Evolutionary conservation across 495 filamentous ascomycete species (phyloP).

Genomic region (Rostrohypoxylon terebratum): DNA sequence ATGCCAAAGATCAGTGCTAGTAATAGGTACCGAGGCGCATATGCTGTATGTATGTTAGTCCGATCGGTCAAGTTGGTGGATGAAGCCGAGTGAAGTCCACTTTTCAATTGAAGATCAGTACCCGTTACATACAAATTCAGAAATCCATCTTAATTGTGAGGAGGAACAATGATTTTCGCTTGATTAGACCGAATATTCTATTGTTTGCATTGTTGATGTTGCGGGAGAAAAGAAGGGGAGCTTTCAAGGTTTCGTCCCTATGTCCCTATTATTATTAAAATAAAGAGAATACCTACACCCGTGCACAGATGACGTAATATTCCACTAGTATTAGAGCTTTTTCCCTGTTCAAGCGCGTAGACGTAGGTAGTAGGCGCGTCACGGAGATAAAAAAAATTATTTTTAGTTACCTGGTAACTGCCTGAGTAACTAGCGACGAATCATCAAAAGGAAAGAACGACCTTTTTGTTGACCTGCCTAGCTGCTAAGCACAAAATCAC

Average conservation of each 20-base stretch:
- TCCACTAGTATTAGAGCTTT: background rate
- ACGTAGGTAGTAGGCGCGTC: conserved; percentile 3
- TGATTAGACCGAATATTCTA: background rate
- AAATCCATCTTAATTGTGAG: background rate
- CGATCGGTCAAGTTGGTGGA: background rate
- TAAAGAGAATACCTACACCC: background rate
- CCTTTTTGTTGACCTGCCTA: background rate
- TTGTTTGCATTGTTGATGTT: background rate
- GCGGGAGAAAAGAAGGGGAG: background rate
- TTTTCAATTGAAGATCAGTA: background rate
- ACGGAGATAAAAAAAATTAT: background rate
- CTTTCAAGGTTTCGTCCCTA: too few relatives aligned
- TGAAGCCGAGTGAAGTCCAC: background rate
- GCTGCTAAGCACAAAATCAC: background rate
- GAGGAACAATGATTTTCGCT: background rate
- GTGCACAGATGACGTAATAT: background rate
- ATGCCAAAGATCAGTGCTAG: too few relatives aligned
- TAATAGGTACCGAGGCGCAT: too few relatives aligned
- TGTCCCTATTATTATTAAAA: too few relatives aligned
- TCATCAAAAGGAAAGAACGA: background rate
- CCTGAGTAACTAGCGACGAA: background rate
- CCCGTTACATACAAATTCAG: background rate
- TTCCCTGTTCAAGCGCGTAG: background rate
- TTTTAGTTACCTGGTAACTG: conserved; percentile 1
- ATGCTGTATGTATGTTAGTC: background rate